Evolutionary conservation across 768 basidiomycete genomes (phyloP).

Genomic region (Mycena capillaripes): DNA sequence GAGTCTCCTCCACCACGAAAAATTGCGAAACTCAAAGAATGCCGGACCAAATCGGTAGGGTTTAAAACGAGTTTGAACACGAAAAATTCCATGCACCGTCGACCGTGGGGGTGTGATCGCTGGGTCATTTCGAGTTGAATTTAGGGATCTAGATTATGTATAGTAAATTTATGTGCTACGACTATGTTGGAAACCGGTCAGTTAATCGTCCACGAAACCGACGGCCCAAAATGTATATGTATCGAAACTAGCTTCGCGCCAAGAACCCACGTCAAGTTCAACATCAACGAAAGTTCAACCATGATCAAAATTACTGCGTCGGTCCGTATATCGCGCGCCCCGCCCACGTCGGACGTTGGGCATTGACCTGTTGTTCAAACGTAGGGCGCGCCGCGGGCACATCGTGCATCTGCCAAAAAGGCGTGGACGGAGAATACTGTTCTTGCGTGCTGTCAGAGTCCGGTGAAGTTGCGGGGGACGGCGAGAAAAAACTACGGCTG

Average conservation of each 20-base stretch:
- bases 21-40: too few relatives aligned
- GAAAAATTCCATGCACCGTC: too few relatives aligned
- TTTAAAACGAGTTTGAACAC: too few relatives aligned
- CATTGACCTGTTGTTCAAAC: neutral
- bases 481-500: neutral
- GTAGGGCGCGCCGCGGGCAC: neutral
- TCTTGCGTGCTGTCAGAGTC: neutral
- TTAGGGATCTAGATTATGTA: neutral
- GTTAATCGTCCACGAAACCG: neutral
- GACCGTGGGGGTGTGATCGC: too few relatives aligned
- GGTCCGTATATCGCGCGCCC: neutral
- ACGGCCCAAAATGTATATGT: neutral
- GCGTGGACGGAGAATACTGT: neutral
- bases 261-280: neutral
- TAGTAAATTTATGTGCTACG: neutral
- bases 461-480: neutral
- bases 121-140: too few relatives aligned
- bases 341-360: neutral
- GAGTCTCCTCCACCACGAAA: too few relatives aligned
- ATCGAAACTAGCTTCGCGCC: neutral
- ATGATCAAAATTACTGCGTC: neutral
- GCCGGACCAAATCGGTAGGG: too few relatives aligned
- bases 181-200: conserved; percentile 5
- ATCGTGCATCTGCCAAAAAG: conserved; percentile 8
- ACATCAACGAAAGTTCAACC: too few relatives aligned